Evolutionary conservation across 73 alveolate genomes (phyloP).

Genomic region (Paraurostyla sp.): DNA sequence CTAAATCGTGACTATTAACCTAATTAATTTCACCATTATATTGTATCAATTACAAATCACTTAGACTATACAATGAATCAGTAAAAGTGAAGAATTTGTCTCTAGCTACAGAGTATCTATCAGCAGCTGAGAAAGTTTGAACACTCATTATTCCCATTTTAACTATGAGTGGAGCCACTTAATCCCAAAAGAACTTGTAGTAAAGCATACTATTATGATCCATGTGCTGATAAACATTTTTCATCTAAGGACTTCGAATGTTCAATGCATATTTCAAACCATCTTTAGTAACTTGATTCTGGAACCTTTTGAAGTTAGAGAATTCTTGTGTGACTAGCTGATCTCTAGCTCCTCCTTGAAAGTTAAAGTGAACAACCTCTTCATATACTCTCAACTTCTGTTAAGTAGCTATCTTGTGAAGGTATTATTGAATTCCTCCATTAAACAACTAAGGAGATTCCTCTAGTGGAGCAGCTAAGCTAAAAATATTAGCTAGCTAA

Average conservation of each 20-base stretch:
- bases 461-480: slow-evolving; percentile 39
- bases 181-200: slow-evolving; percentile 44
- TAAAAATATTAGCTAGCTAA: background rate
- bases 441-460: slow-evolving; percentile 54
- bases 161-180: slow-evolving; percentile 18
- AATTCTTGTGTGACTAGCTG: background rate
- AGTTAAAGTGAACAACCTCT: slow-evolving; percentile 16
- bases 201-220: slow-evolving; percentile 50
- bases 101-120: background rate
- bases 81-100: background rate
- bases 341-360: slow-evolving; percentile 58
- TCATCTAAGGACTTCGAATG: background rate
- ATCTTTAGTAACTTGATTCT: background rate
- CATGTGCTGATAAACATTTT: slow-evolving; percentile 50
- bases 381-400: background rate
- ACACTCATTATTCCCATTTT: background rate
- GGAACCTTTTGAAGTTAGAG: slow-evolving; percentile 20
- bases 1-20: too few species aligned
- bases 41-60: too few species aligned
- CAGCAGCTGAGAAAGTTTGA: background rate
- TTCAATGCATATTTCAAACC: background rate
- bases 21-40: too few species aligned
- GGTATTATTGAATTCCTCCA: background rate
- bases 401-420: background rate
- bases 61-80: background rate